Evolutionary conservation across 2,329 filamentous ascomycete genomes (phyloP).

Genomic region (Mariannaea sp.): DNA sequence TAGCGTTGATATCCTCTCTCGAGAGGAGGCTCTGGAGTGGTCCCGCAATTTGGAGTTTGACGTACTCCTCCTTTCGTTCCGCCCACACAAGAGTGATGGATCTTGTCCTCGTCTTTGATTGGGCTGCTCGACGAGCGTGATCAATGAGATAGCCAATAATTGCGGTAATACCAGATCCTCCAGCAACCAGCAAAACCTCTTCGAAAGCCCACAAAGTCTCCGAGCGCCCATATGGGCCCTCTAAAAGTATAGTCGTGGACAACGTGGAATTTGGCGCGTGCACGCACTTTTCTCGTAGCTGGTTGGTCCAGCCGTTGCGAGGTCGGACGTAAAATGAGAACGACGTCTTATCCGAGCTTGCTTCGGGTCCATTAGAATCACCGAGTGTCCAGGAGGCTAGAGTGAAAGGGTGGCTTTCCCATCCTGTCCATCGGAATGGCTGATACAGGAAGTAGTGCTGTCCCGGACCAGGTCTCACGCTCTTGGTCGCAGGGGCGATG

Average conservation of each 20-base stretch:
- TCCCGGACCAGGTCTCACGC: not conserved
- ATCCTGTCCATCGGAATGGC: not conserved
- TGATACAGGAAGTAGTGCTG: not conserved
- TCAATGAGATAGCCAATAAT: not conserved
- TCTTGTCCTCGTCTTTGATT: not conserved
- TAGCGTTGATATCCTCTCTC: not conserved
- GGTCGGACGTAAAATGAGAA: not conserved
- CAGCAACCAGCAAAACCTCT: not conserved
- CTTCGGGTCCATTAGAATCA: not conserved
- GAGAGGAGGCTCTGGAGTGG: not conserved
- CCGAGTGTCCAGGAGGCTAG: not conserved
- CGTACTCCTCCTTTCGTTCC: not conserved
- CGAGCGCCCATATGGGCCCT: not conserved
- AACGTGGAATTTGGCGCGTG: not conserved
- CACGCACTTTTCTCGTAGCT: not conserved
- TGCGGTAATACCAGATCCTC: not conserved
- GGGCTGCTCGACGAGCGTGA: not conserved
- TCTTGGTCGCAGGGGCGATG: not conserved
- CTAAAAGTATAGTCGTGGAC: not conserved
- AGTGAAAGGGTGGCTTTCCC: conserved; percentile 2
- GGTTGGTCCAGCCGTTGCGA: not conserved
- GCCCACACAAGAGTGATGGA: not conserved
- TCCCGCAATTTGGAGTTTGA: not conserved
- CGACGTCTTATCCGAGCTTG: not conserved
- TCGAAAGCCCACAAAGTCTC: not conserved